Percentiles rank a stretch among this genome's conserved stretches.
Evolutionary conservation across 345 rosid genomes (phyloP).

Genomic region (Rhodamnia rubescens): DNA sequence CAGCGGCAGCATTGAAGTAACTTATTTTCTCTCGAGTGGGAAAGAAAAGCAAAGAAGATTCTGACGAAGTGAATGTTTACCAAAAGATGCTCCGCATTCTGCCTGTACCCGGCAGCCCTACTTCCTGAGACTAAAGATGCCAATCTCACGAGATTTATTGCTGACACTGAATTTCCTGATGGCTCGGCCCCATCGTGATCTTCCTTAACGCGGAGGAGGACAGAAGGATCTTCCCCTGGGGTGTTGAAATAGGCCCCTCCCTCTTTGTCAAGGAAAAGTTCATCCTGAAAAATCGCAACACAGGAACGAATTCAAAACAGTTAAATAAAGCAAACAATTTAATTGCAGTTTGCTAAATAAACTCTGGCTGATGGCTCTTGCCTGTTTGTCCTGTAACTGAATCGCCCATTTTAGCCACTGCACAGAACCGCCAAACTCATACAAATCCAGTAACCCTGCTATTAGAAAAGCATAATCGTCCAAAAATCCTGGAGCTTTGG

Average conservation of each 20-base stretch:
- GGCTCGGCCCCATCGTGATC: constrained; percentile 98
- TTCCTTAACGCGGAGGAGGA: constrained; percentile 90
- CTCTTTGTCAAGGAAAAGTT: constrained; percentile 74
- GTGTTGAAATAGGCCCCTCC: constrained; percentile 95
- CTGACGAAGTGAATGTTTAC: constrained; percentile 13
- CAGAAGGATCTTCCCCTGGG: constrained; percentile 78
- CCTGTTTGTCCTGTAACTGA: constrained; percentile 79
- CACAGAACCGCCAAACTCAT: constrained; percentile 55
- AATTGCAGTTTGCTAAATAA: background rate
- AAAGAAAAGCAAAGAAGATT: background rate
- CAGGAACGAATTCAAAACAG: background rate
- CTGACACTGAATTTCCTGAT: constrained; percentile 88
- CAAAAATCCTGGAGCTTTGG: constrained; percentile 88
- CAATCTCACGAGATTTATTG: constrained; percentile 71
- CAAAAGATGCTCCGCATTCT: constrained; percentile 70
- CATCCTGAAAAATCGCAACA: constrained; percentile 39
- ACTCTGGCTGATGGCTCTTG: constrained; percentile 4
- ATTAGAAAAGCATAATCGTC: constrained; percentile 94
- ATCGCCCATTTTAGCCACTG: constrained; percentile 75
- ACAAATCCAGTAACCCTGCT: constrained; percentile 74
- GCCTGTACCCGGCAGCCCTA: constrained; percentile 42
- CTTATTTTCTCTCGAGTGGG: background rate
- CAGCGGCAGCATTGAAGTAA: background rate
- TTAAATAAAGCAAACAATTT: background rate
- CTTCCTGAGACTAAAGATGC: constrained; percentile 52